Evolutionary conservation across 768 basidiomycete species (phyloP), one percentile per base, ranked within the genome.

Genomic region (Leccinum aurantiacum): DNA sequence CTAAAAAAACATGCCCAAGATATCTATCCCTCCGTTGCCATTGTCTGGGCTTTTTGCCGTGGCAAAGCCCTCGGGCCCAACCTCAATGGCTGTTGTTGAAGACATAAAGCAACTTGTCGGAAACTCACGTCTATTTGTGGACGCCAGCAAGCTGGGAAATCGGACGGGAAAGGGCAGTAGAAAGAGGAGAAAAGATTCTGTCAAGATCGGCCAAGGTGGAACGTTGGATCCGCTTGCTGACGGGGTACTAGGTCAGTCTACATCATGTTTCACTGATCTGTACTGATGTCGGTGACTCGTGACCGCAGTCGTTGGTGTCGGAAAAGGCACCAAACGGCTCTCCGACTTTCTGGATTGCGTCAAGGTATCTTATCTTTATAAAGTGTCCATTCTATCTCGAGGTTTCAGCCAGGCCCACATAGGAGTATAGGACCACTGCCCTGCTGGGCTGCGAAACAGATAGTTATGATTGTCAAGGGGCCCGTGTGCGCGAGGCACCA

Each of bases 211-310:
- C 1, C 92, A 95, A 74, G 94, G 94, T 29, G 95, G 97, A 4
- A 99, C 97, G 4, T 78, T 99, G 53, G 97, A 99, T 77, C 97
- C 97, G 15, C 80, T 98, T 37, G 97, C 97, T 6, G 93, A 97
- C 73, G 96, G 96, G 48, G 93, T 97, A 15, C 78, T 98, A 63
- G 93, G 95, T 95, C 65, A 80, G 65, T 60, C 4, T 9, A 13
- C 52, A 17, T 53, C 31, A 53, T 31, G 54, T 15, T 50, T 60
- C 50, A 22, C 48, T 17, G 52, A 46, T 46, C 44, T 46, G 44
- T 53, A 25, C 41, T 50, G 15, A 25, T n/a, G 48, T 58, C 48
- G 46, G 25, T 52, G 58, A 62, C 64, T 15, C 31, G 38, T 24
- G 29, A 41, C 24, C 52, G 37, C 52, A 97, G 96, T 98, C 44